These are phyloP conservation scores for Dovyalis caffra DNA, from an alignment of 345 rosid genomes.

Conservation along the genomic window DNA sequence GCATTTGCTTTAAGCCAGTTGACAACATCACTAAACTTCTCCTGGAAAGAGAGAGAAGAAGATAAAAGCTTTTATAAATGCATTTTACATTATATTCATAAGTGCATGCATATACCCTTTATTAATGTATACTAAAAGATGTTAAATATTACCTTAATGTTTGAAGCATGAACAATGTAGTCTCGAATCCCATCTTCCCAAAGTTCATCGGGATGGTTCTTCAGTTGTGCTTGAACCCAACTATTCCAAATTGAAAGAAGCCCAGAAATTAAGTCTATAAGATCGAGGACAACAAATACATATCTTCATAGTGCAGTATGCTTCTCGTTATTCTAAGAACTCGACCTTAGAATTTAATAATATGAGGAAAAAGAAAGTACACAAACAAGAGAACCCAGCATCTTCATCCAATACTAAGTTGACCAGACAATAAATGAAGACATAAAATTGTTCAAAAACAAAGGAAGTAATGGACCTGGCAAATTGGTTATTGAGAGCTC, in stretches of 20 bases:
- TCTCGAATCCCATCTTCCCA: constrained; percentile 92
- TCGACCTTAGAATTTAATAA: neutral
- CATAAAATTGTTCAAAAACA: neutral
- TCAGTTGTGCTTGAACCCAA: constrained; percentile 91
- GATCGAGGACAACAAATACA: neutral
- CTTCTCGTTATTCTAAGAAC: neutral
- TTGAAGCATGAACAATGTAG: constrained; percentile 75
- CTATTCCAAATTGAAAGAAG: constrained; percentile 39
- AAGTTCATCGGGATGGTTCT: constrained; percentile 94
- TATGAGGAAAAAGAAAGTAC: neutral
- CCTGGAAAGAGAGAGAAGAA: constrained; percentile 41
- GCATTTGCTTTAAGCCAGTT: constrained; percentile 77
- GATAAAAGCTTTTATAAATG: neutral
- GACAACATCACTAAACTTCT: constrained; percentile 82
- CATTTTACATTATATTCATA: neutral
- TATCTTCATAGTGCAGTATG: neutral
- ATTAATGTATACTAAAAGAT: neutral
- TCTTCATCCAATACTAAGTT: neutral
- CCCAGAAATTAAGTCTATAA: neutral
- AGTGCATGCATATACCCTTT: neutral
- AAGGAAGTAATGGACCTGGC: constrained; percentile 55
- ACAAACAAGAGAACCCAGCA: neutral
- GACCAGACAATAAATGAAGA: neutral
- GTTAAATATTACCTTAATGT: constrained; percentile 52
- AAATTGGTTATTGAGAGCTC: constrained; percentile 90